Evolutionary conservation across 1,284 basidiomycete species (phyloP).

Genomic region (Laetiporus sulphureus): DNA sequence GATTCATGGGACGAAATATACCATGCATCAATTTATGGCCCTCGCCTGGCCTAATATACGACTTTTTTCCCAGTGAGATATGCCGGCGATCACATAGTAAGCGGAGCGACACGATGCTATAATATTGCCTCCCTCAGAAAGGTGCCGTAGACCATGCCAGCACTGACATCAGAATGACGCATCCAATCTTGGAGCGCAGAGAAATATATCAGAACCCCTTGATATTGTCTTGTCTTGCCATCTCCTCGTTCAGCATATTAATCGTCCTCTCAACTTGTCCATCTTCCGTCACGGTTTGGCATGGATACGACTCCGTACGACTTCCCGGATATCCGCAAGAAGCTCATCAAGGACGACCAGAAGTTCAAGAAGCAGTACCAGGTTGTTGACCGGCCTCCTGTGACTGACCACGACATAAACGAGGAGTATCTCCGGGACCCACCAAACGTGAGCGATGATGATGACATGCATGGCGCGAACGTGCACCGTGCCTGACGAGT

Average conservation of each 20-base stretch:
- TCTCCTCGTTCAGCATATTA: background rate
- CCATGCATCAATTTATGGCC: no score
- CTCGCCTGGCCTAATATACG: no score
- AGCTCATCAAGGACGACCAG: conserved; percentile 14
- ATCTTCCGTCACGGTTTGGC: background rate
- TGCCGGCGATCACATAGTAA: no score
- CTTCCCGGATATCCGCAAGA: conserved; percentile 8
- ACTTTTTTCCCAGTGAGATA: no score
- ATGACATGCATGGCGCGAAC: no score
- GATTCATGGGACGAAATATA: no score
- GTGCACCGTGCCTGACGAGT: background rate
- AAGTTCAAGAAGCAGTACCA: conserved; percentile 27
- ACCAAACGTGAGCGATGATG: conserved; percentile 20
- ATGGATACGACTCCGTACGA: conserved; percentile 13
- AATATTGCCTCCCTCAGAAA: no score
- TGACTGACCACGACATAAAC: conserved; percentile 28
- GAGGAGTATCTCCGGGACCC: conserved; percentile 27
- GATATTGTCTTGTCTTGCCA: background rate
- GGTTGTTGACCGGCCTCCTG: conserved; percentile 21
- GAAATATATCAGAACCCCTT: background rate
- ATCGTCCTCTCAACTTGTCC: background rate
- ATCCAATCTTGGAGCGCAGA: background rate
- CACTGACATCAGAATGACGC: conserved; percentile 8
- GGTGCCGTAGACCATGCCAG: no score
- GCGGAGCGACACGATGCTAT: no score